Conservation (phyloP, 1,284 basidiomycete species). For the Erythrobasidium hasegawianum region DNA sequence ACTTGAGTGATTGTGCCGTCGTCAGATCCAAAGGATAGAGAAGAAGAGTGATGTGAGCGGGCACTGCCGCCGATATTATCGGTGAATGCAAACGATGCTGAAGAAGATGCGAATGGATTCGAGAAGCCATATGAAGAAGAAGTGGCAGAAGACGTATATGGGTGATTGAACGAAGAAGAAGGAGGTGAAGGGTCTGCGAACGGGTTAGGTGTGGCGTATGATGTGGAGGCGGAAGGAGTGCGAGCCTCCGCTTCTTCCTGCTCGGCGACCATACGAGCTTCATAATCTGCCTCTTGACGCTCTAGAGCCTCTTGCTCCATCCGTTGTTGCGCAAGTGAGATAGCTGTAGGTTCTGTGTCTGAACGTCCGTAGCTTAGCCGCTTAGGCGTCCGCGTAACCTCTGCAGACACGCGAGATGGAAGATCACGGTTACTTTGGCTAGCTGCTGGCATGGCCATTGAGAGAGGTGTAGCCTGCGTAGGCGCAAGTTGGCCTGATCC, state of each 20-base stretch:
- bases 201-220: not conserved
- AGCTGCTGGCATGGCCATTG: not conserved
- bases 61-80: not conserved
- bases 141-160: constrained; percentile 4
- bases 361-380: not conserved
- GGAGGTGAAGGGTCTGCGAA: not conserved
- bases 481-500: constrained; percentile 20
- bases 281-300: constrained; percentile 8
- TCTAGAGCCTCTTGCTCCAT: not conserved
- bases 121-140: not conserved
- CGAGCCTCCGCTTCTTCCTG: constrained; percentile 13
- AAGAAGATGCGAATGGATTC: constrained; percentile 13
- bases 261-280: constrained; percentile 18
- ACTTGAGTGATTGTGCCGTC: constrained; percentile 20
- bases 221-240: not conserved
- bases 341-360: constrained; percentile 8
- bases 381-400: not conserved
- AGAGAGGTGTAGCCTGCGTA: not conserved
- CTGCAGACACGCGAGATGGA: not conserved
- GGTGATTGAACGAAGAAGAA: not conserved
- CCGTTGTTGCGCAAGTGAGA: not conserved
- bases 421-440: not conserved
- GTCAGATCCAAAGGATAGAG: constrained; percentile 26
- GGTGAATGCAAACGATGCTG: constrained; percentile 1
- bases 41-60: not conserved